These are phyloP conservation scores for Protostelium mycophagum DNA, from an alignment of 78 protist genomes.

Conservation along the genomic window DNA sequence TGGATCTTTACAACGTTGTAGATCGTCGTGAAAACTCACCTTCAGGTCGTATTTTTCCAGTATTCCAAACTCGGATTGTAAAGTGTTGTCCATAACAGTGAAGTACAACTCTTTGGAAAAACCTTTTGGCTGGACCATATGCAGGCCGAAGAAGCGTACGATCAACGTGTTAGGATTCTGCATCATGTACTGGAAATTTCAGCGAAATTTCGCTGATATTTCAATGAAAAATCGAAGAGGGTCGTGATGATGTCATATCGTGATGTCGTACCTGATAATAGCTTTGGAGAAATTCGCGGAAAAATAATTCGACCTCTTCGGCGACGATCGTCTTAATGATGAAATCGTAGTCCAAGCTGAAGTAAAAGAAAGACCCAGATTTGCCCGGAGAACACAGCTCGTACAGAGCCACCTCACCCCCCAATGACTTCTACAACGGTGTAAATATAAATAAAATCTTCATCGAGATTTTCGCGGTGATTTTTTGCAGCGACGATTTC, in stretches of 20 bases:
- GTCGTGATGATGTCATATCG: not conserved
- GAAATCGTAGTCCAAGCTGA: constrained; percentile 13
- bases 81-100: constrained; percentile 67
- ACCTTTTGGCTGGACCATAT: constrained; percentile 8
- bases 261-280: constrained; percentile 4
- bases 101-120: constrained; percentile 7
- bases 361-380: constrained; percentile 25
- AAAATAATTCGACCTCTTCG: constrained; percentile 25
- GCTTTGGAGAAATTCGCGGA: constrained; percentile 17
- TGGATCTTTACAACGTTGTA: no score
- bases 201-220: no score
- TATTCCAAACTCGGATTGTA: constrained; percentile 29
- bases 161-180: constrained; percentile 56
- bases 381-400: constrained; percentile 54
- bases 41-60: constrained; percentile 66
- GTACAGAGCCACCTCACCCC: not conserved
- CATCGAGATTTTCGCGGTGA: not conserved
- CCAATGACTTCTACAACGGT: not conserved
- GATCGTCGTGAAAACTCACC: no score
- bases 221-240: no score
- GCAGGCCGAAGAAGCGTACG: constrained; percentile 47
- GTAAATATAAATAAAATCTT: no score
- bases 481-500: not conserved
- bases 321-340: constrained; percentile 46
- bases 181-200: constrained; percentile 24